Percentiles rank a stretch among this genome's conserved stretches.
Evolutionary conservation across 2,329 filamentous ascomycete genomes (phyloP).

Genomic region (Rutstroemia sp.): DNA sequence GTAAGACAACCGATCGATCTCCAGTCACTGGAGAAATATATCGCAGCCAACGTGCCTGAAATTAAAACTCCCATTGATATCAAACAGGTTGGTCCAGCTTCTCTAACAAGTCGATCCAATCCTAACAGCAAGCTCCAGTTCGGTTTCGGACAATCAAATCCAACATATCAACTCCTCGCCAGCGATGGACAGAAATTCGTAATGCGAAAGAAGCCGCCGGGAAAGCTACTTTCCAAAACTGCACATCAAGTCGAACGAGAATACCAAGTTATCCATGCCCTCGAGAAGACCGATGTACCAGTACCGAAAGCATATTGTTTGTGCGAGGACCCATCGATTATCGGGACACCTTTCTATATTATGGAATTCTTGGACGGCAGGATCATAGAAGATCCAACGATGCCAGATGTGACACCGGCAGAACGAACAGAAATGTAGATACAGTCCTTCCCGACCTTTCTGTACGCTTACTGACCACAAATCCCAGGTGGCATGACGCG

Average conservation of each 20-base stretch:
- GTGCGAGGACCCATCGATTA: constrained; percentile 71
- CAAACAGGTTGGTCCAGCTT: constrained; percentile 62
- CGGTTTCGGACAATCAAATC: constrained; percentile 94
- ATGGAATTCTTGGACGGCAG: constrained; percentile 94
- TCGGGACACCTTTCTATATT: constrained; percentile 93
- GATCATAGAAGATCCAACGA: constrained; percentile 82
- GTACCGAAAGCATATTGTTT: constrained; percentile 78
- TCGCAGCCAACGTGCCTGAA: constrained; percentile 69
- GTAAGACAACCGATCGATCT: constrained; percentile 89
- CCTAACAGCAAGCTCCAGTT: constrained; percentile 50
- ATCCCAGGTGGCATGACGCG: constrained; percentile 68
- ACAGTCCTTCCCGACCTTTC: background rate
- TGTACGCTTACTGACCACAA: constrained; percentile 1
- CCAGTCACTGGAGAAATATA: constrained; percentile 69
- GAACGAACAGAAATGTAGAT: constrained; percentile 66
- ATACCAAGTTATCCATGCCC: constrained; percentile 80
- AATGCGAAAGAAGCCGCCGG: constrained; percentile 96
- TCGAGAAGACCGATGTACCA: constrained; percentile 72
- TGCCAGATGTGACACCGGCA: constrained; percentile 62
- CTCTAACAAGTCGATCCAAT: background rate
- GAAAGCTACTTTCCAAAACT: constrained; percentile 82
- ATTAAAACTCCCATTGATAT: constrained; percentile 78
- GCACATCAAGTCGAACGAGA: constrained; percentile 97
- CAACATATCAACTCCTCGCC: constrained; percentile 85
- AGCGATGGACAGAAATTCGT: constrained; percentile 68